Evolutionary conservation across 441 rosid species (phyloP).

Genomic region (Manihot esculenta): DNA sequence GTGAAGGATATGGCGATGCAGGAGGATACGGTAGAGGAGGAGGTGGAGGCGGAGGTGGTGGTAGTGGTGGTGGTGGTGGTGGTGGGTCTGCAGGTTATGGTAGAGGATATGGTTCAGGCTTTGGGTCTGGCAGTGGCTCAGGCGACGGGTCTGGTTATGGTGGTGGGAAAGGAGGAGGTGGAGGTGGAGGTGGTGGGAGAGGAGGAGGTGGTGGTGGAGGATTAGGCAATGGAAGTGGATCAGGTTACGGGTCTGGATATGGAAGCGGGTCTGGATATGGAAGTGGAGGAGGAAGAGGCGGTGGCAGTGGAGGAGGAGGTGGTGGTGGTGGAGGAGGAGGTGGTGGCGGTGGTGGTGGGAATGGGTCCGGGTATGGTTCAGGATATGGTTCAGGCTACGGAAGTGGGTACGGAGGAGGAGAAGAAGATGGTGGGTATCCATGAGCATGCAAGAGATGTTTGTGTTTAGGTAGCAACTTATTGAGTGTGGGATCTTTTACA

Average conservation of each 20-base stretch:
- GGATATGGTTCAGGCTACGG: conserved; percentile 23
- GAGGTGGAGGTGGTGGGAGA: conserved; percentile 38
- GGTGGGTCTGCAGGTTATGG: conserved; percentile 32
- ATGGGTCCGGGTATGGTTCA: conserved; percentile 20
- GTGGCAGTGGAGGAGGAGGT: conserved; percentile 22
- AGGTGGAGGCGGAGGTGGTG: conserved; percentile 15
- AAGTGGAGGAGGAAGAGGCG: conserved; percentile 32
- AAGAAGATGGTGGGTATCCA: conserved; percentile 20
- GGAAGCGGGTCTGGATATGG: too few species aligned
- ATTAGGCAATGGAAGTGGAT: conserved; percentile 32
- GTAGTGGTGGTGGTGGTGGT: conserved; percentile 30
- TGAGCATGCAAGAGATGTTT: not conserved
- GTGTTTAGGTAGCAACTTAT: not conserved
- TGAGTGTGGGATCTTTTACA: not conserved
- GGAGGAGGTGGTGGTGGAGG: conserved; percentile 41
- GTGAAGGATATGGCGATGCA: conserved; percentile 35
- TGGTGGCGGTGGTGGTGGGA: conserved; percentile 24
- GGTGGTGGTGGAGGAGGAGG: conserved; percentile 32
- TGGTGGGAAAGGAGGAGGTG: conserved; percentile 34
- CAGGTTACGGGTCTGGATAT: conserved; percentile 23
- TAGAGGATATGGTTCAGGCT: conserved; percentile 44
- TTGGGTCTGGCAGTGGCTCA: conserved; percentile 33
- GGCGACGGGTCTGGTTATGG: conserved; percentile 35
- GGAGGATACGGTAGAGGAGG: conserved; percentile 34
- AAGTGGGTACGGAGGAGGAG: conserved; percentile 33